A percentile compares a stretch with the other conserved stretches of the same genome.
These are phyloP conservation scores for Plasmodium gonderi DNA, from an alignment of 169 alveolate species.

Conservation along the genomic window DNA sequence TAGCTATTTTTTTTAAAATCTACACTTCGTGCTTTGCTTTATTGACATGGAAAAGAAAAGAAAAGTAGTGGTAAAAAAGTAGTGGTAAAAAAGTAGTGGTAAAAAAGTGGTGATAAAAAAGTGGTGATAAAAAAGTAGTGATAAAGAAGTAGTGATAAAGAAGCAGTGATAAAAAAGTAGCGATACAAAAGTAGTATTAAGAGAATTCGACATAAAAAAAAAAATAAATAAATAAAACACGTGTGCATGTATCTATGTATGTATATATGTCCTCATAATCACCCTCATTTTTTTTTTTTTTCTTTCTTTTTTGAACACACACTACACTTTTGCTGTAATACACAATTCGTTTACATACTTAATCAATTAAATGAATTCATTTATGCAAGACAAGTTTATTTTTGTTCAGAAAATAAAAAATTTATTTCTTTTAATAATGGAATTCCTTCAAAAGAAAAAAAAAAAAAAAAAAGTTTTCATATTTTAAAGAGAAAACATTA, in stretches of 20 bases:
- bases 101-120: not conserved
- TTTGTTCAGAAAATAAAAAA: not conserved
- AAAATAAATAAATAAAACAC: not conserved
- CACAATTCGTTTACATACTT: not conserved
- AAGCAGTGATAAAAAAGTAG: not conserved
- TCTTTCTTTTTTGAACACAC: not conserved
- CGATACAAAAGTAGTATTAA: too few species aligned
- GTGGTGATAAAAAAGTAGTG: not conserved
- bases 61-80: not conserved
- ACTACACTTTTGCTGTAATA: not conserved
- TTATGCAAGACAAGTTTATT: not conserved
- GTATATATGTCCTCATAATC: too few species aligned
- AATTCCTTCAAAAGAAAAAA: not conserved
- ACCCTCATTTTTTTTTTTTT: not conserved
- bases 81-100: not conserved
- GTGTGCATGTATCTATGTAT: too few species aligned
- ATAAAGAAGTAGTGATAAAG: not conserved
- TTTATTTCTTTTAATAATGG: not conserved
- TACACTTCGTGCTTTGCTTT: not conserved
- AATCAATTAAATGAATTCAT: not conserved
- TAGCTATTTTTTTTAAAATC: not conserved
- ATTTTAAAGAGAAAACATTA: not conserved
- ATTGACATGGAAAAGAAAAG: not conserved
- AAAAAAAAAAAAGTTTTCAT: not conserved
- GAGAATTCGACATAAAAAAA: too few species aligned